phyloP scores from a whole-genome alignment of 1,139 yeast species.

The Scheffersomyces segobiensis region DNA sequence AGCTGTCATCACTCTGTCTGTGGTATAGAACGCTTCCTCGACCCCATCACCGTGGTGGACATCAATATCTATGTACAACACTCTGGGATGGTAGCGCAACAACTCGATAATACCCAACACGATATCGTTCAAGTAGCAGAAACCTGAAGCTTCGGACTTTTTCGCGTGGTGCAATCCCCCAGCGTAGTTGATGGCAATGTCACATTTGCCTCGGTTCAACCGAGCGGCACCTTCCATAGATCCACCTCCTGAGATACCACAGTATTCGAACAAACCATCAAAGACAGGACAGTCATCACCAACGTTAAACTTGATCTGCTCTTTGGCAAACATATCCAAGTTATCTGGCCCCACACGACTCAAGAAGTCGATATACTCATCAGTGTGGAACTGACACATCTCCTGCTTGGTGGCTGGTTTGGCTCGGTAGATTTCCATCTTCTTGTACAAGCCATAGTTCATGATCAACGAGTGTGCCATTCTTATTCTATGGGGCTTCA shows the following conservation, averaged over 20 bases:
- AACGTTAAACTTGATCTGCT: slow-evolving; percentile 91
- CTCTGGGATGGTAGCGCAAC: slow-evolving; percentile 89
- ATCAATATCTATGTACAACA: slow-evolving; percentile 93
- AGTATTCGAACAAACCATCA: slow-evolving; percentile 93
- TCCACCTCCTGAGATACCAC: slow-evolving; percentile 94
- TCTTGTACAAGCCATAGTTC: slow-evolving; percentile 95
- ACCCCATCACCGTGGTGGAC: slow-evolving; percentile 99
- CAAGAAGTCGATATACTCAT: slow-evolving; percentile 91
- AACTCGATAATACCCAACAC: slow-evolving; percentile 90
- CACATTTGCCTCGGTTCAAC: slow-evolving; percentile 88
- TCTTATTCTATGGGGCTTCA: slow-evolving; percentile 98
- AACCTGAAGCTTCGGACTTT: slow-evolving; percentile 93
- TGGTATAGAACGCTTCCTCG: slow-evolving; percentile 94
- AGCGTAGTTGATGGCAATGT: slow-evolving; percentile 94
- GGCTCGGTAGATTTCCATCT: slow-evolving; percentile 96
- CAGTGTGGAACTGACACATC: slow-evolving; percentile 98
- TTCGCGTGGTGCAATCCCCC: slow-evolving; percentile 98
- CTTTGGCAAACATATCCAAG: slow-evolving; percentile 86
- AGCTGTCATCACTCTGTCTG: slow-evolving; percentile 96
- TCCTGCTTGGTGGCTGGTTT: slow-evolving; percentile 98
- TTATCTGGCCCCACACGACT: slow-evolving; percentile 95
- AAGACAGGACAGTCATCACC: slow-evolving; percentile 98
- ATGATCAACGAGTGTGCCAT: slow-evolving; percentile 96
- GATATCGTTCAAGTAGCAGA: slow-evolving; percentile 85
- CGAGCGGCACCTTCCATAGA: slow-evolving; percentile 97